Base-by-base conservation (phyloP, 805 yeast genomes). In the Blastobotrys peoriensis region DNA sequence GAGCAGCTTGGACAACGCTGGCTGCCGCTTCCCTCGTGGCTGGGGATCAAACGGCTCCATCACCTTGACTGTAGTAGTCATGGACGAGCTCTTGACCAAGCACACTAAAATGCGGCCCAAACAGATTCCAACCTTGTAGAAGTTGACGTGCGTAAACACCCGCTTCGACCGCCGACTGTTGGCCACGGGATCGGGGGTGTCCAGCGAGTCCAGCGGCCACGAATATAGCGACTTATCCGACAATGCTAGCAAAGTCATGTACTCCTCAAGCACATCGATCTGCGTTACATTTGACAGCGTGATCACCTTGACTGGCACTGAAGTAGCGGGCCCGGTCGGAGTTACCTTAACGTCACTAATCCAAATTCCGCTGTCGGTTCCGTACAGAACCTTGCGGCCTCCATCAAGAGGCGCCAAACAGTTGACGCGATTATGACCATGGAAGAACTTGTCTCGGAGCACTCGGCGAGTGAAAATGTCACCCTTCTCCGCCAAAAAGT, bases 341-440 rank as follows among this genome's bases (percentile, higher is more conserved):
- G 71, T 67, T 28, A 76, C 70, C 46, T 75, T 73, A 38, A 81
- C 76, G 36, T 87, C 87, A 37, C 93, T 79, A 38, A 87, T 77
- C 71, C 83, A 93, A 2, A 93, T 80, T 3, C 98, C 98, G 0
- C 83, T 74, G 59, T 87, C 95, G 0, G 98, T 88, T 36, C 98
- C 98, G 58, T 86, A 89, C 28, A 93, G 63, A 52, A 89, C 67
- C 60, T 89, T 86, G 52, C 95, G 76, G 17, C 98, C 98, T 43
- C 96, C 96, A 59, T 93, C 95, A 62, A 86, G 83, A 27, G 96
- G 95, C 33, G 85, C 88, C 22, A 88, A 91, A 69, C 97, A 88
- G 59, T 86, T 88, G 55, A 91, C 85, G 49, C 83, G 77, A 59
- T 89, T 79, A 17, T 72, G 70, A 40, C 80, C 78, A 52, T 79